Conservation (phyloP, 345 rosid genomes). For the Sisymbrium altissimum region DNA sequence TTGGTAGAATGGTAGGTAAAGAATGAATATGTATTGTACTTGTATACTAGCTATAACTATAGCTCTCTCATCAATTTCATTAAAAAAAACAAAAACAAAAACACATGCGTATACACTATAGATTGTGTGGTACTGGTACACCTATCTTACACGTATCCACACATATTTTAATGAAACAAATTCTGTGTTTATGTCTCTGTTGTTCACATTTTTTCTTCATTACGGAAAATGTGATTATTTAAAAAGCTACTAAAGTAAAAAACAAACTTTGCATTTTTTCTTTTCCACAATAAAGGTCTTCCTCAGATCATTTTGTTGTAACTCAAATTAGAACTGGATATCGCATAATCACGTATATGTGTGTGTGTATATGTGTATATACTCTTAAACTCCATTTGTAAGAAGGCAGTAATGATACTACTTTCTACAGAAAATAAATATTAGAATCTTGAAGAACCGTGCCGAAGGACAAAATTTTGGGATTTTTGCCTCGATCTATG, state of each 20-base stretch:
- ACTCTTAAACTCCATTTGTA: neutral
- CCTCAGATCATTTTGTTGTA: neutral
- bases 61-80: neutral
- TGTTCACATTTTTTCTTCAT: neutral
- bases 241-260: neutral
- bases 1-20: neutral
- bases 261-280: neutral
- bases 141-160: neutral
- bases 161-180: neutral
- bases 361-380: neutral
- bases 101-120: neutral
- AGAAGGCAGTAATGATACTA: neutral
- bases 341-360: neutral
- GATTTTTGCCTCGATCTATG: too few relatives aligned
- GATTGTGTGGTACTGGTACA: neutral
- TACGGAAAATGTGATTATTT: neutral
- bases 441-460: neutral
- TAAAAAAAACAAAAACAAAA: neutral
- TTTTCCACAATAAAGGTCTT: neutral
- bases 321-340: neutral
- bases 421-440: neutral
- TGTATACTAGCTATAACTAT: neutral
- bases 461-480: neutral
- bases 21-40: neutral
- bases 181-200: neutral